A percentile compares a stretch with the other conserved stretches of the same genome.
Conservation (phyloP, 129 eudicot genomes). For the Artemisia annua region DNA sequence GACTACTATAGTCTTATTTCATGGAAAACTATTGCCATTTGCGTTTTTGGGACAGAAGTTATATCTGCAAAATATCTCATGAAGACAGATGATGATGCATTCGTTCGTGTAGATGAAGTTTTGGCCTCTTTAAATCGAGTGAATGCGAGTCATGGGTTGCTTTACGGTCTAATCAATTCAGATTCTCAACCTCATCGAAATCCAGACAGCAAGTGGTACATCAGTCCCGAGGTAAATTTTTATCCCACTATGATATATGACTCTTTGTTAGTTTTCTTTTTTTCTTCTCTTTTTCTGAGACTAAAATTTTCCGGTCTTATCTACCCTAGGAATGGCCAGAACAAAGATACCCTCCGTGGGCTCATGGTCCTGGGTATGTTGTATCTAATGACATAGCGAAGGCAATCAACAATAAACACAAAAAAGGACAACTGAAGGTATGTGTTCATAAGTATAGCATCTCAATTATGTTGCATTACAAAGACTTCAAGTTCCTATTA, state of each 20-base stretch:
- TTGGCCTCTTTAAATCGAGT: conserved; percentile 57
- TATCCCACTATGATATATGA: neutral
- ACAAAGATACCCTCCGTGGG: conserved; percentile 92
- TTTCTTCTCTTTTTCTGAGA: too few species aligned
- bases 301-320: too few species aligned
- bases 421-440: conserved; percentile 73
- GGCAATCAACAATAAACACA: conserved; percentile 61
- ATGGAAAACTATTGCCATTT: too few species aligned
- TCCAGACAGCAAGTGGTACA: conserved; percentile 96
- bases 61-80: too few species aligned
- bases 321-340: conserved; percentile 73
- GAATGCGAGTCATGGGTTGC: conserved; percentile 67
- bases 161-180: conserved; percentile 78
- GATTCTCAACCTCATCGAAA: conserved; percentile 80
- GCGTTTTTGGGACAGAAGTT: too few species aligned
- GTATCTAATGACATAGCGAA: conserved; percentile 79
- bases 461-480: neutral
- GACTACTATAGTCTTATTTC: conserved; percentile 74
- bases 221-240: conserved; percentile 73
- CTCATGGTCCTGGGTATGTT: conserved; percentile 94
- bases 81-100: conserved; percentile 89
- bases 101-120: conserved; percentile 93
- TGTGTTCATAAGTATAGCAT: neutral
- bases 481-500: neutral
- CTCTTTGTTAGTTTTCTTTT: too few species aligned